These are phyloP conservation scores for Zelopaecilomyces penicillatus DNA, from an alignment of 2,329 filamentous ascomycete species.

Conservation along the genomic window DNA sequence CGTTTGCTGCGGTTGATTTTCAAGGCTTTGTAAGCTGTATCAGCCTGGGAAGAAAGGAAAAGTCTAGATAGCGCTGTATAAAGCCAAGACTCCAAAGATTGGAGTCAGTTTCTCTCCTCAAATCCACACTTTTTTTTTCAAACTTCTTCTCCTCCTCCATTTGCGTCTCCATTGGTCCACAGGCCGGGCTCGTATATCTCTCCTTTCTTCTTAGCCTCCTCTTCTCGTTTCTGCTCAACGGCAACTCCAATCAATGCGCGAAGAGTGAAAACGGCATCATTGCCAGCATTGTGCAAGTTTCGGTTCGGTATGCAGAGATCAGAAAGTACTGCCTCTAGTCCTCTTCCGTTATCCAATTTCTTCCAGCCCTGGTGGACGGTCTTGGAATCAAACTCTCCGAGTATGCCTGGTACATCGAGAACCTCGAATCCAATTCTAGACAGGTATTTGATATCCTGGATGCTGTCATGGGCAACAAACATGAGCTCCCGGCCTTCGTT, in stretches of 20 bases:
- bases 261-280: slow-evolving; percentile 75
- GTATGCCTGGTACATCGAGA: slow-evolving; percentile 38
- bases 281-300: slow-evolving; percentile 79
- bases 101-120: slow-evolving; percentile 10
- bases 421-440: slow-evolving; percentile 55
- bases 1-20: slow-evolving; percentile 27
- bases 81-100: slow-evolving; percentile 1
- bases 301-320: slow-evolving; percentile 54
- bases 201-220: slow-evolving; percentile 11
- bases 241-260: slow-evolving; percentile 55
- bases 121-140: slow-evolving; percentile 1
- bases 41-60: slow-evolving; percentile 6
- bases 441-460: slow-evolving; percentile 61
- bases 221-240: slow-evolving; percentile 16
- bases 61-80: slow-evolving; percentile 1
- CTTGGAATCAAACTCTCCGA: slow-evolving; percentile 66
- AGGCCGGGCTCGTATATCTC: slow-evolving; percentile 11
- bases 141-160: slow-evolving; percentile 2
- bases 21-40: slow-evolving; percentile 12
- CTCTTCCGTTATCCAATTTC: slow-evolving; percentile 42
- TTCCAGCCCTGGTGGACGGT: slow-evolving; percentile 58
- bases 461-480: slow-evolving; percentile 69
- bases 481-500: slow-evolving; percentile 46
- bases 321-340: slow-evolving; percentile 52
- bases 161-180: background rate